Percentiles rank a stretch among this genome's conserved stretches.
Conservation (phyloP, 108 stramenopile species). For the Fistulifera pelliculosa region DNA sequence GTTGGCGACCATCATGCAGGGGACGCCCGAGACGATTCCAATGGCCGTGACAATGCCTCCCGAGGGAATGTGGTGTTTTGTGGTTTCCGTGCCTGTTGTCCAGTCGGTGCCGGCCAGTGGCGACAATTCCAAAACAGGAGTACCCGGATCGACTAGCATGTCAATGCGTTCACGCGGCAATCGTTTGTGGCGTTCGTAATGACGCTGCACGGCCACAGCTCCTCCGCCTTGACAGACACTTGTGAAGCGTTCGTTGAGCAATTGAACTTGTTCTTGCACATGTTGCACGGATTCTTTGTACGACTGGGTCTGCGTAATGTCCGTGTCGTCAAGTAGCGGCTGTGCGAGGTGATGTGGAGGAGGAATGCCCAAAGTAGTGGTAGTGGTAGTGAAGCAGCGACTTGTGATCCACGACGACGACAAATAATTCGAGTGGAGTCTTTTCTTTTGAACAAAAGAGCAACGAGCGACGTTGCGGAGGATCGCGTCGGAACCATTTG, state of each 20-base stretch:
- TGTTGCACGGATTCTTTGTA: slow-evolving; percentile 26
- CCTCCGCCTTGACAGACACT: slow-evolving; percentile 45
- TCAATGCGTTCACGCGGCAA: slow-evolving; percentile 92
- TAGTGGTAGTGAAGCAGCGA: too few relatives aligned
- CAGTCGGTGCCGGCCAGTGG: slow-evolving; percentile 73
- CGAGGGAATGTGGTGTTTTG: slow-evolving; percentile 65
- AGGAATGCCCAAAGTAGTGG: too few relatives aligned
- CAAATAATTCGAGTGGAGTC: too few relatives aligned
- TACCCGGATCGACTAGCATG: slow-evolving; percentile 82
- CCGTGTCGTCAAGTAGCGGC: too few relatives aligned
- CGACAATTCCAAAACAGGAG: slow-evolving; percentile 91
- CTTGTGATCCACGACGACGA: too few relatives aligned
- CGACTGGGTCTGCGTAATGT: not conserved
- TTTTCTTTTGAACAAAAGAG: too few relatives aligned
- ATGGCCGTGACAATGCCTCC: slow-evolving; percentile 96
- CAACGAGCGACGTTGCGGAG: too few relatives aligned
- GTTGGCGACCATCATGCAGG: slow-evolving; percentile 96
- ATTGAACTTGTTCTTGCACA: slow-evolving; percentile 23
- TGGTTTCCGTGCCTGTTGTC: slow-evolving; percentile 29
- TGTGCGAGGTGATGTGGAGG: too few relatives aligned
- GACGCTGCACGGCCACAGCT: slow-evolving; percentile 56
- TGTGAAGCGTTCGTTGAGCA: slow-evolving; percentile 14
- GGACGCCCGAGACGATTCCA: slow-evolving; percentile 78
- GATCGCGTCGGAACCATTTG: too few relatives aligned
- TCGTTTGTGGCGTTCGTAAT: slow-evolving; percentile 79